phyloP scores from a whole-genome alignment of 306 rosid genomes.

The Begonia masoniana region DNA sequence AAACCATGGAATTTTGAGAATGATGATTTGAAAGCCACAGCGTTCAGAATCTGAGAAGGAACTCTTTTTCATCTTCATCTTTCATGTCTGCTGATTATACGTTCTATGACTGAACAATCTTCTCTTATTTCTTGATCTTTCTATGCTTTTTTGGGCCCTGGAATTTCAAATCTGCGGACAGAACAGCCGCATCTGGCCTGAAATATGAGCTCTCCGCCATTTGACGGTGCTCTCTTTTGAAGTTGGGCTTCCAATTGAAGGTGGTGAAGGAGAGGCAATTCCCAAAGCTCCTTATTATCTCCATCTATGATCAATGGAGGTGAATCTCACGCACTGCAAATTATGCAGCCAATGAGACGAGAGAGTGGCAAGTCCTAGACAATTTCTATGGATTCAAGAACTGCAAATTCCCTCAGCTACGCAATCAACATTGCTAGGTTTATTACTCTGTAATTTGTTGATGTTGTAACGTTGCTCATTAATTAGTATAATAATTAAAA shows the following conservation, averaged over 20 bases:
- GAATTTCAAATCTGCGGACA: constrained; percentile 92
- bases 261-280: constrained; percentile 78
- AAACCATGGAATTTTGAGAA: not conserved
- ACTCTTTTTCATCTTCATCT: constrained; percentile 19
- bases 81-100: not conserved
- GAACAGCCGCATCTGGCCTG: constrained; percentile 93
- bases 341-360: constrained; percentile 23
- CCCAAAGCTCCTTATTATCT: constrained; percentile 68
- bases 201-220: constrained; percentile 79
- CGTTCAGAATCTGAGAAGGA: constrained; percentile 27
- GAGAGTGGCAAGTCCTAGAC: no score
- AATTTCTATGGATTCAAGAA: constrained; percentile 13
- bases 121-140: constrained; percentile 80
- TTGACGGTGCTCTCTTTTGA: constrained; percentile 86
- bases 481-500: no score
- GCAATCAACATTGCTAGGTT: no score
- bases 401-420: constrained; percentile 15
- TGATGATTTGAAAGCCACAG: constrained; percentile 51
- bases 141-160: constrained; percentile 51
- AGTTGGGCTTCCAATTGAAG: constrained; percentile 90
- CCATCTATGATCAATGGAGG: constrained; percentile 27
- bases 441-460: no score
- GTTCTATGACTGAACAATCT: not conserved
- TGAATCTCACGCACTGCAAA: constrained; percentile 71
- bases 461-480: no score